A percentile compares a stretch with the other conserved stretches of the same genome.
phyloP scores from a whole-genome alignment of 257 asterid genomes.

The Catharanthus roseus region DNA sequence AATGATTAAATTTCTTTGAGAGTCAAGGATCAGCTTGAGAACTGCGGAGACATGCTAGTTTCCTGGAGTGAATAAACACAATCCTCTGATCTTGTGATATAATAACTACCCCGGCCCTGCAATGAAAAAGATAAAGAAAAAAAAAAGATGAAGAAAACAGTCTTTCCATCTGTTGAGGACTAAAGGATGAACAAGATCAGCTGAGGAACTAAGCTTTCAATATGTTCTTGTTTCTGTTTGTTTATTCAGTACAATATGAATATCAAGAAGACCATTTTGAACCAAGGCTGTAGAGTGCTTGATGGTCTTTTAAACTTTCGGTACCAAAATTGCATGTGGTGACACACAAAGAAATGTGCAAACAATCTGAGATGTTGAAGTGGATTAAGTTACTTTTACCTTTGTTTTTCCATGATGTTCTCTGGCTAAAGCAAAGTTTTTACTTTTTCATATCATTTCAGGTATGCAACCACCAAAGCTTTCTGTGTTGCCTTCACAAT shows the following conservation, averaged over 20 bases:
- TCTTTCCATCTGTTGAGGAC: background rate
- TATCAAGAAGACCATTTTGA: background rate
- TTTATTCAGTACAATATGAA: background rate
- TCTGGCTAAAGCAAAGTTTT: background rate
- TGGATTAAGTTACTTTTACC: background rate
- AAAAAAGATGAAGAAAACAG: background rate
- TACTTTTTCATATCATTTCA: constrained; percentile 15
- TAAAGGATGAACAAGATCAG: background rate
- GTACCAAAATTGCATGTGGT: background rate
- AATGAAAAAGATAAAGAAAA: background rate
- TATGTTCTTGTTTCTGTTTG: background rate
- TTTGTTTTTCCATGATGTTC: background rate
- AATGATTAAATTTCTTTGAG: background rate
- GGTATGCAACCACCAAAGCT: constrained; percentile 82
- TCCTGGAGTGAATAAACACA: background rate
- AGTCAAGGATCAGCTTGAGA: background rate
- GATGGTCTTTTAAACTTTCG: background rate
- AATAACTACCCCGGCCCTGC: background rate
- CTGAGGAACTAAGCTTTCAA: background rate
- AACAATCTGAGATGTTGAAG: background rate
- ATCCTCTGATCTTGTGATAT: background rate
- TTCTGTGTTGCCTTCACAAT: constrained; percentile 57
- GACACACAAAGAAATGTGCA: background rate
- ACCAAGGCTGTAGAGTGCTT: background rate
- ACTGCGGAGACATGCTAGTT: background rate